Evolutionary conservation across 2,329 filamentous ascomycete genomes (phyloP).

Genomic region (Pseudogymnoascus sp.): DNA sequence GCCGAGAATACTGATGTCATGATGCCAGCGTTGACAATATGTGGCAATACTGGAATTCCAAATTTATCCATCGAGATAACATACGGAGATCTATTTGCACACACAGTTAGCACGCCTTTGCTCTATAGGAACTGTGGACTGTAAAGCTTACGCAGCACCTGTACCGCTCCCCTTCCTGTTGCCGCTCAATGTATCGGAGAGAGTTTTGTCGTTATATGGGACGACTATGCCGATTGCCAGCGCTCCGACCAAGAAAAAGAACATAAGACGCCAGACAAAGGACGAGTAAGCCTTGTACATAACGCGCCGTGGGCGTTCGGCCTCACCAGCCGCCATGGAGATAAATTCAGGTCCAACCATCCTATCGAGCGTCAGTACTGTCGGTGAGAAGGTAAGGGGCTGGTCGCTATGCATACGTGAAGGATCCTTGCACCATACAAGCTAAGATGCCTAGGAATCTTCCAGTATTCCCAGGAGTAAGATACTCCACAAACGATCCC

Average conservation of each 20-base stretch:
- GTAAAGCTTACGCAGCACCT: neutral
- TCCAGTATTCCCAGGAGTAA: conserved; percentile 40
- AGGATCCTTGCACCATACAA: conserved; percentile 70
- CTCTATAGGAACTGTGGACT: neutral
- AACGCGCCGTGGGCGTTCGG: conserved; percentile 53
- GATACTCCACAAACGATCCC: conserved; percentile 32
- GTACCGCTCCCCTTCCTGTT: conserved; percentile 23
- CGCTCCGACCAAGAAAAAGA: conserved; percentile 65
- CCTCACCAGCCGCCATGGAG: conserved; percentile 61
- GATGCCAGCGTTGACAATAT: conserved; percentile 62
- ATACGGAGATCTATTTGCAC: conserved; percentile 34
- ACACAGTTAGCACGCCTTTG: conserved; percentile 11
- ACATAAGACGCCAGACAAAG: conserved; percentile 63
- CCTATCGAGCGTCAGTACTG: conserved; percentile 59
- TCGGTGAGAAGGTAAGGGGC: conserved; percentile 59
- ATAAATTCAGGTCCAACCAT: conserved; percentile 60
- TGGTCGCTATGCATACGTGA: conserved; percentile 47
- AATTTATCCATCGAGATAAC: conserved; percentile 58
- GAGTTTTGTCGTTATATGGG: conserved; percentile 53
- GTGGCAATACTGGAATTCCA: conserved; percentile 57
- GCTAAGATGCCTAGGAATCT: conserved; percentile 64
- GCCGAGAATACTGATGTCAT: conserved; percentile 60
- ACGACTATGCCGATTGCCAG: conserved; percentile 60
- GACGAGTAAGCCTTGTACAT: conserved; percentile 66
- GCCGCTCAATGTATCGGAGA: conserved; percentile 46